phyloP scores from a whole-genome alignment of 1,284 basidiomycete species.

The Ustilago crameri region DNA sequence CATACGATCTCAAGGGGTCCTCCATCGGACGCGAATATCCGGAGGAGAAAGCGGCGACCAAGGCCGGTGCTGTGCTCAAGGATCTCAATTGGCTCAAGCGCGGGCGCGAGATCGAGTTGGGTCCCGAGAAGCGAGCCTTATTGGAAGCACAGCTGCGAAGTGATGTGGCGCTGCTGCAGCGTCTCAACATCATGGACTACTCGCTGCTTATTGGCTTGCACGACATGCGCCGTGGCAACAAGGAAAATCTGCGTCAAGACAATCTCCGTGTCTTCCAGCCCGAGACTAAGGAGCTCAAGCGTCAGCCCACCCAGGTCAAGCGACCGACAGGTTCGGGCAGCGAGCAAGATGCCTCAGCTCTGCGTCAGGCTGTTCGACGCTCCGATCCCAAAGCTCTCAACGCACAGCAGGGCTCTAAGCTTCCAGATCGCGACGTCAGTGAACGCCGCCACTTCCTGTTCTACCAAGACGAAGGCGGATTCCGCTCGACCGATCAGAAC shows the following conservation, averaged over 20 bases:
- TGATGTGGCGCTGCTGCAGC: slow-evolving; percentile 85
- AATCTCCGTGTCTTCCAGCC: slow-evolving; percentile 92
- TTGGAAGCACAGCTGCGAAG: slow-evolving; percentile 88
- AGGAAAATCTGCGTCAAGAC: slow-evolving; percentile 87
- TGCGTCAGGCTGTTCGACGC: slow-evolving; percentile 76
- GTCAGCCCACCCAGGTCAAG: slow-evolving; percentile 45
- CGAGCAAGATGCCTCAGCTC: slow-evolving; percentile 74
- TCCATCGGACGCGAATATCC: slow-evolving; percentile 88
- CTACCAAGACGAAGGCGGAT: slow-evolving; percentile 95
- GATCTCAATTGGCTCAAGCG: slow-evolving; percentile 96
- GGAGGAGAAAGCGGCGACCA: slow-evolving; percentile 82
- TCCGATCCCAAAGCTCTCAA: slow-evolving; percentile 83
- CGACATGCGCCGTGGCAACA: slow-evolving; percentile 87
- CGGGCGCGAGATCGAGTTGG: slow-evolving; percentile 81
- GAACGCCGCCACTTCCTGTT: slow-evolving; percentile 89
- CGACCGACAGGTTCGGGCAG: slow-evolving; percentile 19
- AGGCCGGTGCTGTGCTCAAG: slow-evolving; percentile 89
- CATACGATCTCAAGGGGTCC: slow-evolving; percentile 95
- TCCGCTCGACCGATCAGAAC: slow-evolving; percentile 85
- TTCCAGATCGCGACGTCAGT: slow-evolving; percentile 76
- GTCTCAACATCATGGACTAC: slow-evolving; percentile 94
- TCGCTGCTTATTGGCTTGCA: slow-evolving; percentile 93
- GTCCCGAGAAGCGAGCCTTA: slow-evolving; percentile 90
- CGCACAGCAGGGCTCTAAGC: slow-evolving; percentile 73
- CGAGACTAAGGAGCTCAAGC: slow-evolving; percentile 57